Percentiles rank a stretch among this genome's conserved stretches.
Evolutionary conservation across 441 rosid genomes (phyloP).

Genomic region (Euphorbia celastroides): DNA sequence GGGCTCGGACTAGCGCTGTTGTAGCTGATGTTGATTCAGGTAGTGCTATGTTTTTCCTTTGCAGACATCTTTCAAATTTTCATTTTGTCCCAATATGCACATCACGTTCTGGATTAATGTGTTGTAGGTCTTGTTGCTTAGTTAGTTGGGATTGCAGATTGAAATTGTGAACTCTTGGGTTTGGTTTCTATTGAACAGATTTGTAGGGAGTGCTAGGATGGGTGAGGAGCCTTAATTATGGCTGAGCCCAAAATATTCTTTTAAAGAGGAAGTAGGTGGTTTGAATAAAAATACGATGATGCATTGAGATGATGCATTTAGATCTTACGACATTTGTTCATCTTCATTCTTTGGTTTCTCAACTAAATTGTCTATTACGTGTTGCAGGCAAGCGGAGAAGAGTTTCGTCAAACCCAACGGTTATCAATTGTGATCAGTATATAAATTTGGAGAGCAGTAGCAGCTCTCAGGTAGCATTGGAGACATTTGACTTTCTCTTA

Average conservation of each 20-base stretch:
- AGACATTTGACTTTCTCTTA: neutral
- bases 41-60: slow-evolving; percentile 10
- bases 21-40: slow-evolving; percentile 62
- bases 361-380: slow-evolving; percentile 6
- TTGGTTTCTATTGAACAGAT: neutral
- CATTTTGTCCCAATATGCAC: neutral
- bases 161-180: neutral
- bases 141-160: neutral
- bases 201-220: neutral
- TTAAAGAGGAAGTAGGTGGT: neutral
- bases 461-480: slow-evolving; percentile 34
- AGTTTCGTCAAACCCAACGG: slow-evolving; percentile 30
- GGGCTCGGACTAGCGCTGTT: slow-evolving; percentile 28
- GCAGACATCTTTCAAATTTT: neutral
- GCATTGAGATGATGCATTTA: neutral
- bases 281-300: neutral
- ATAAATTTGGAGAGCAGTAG: slow-evolving; percentile 43
- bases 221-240: neutral
- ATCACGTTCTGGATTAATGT: neutral
- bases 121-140: neutral
- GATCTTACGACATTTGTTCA: neutral
- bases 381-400: slow-evolving; percentile 40
- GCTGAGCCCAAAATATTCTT: neutral
- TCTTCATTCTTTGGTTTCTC: neutral
- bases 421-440: slow-evolving; percentile 38